Base-by-base conservation (phyloP, 331 rosid genomes). In the Saraca asoca region DNA sequence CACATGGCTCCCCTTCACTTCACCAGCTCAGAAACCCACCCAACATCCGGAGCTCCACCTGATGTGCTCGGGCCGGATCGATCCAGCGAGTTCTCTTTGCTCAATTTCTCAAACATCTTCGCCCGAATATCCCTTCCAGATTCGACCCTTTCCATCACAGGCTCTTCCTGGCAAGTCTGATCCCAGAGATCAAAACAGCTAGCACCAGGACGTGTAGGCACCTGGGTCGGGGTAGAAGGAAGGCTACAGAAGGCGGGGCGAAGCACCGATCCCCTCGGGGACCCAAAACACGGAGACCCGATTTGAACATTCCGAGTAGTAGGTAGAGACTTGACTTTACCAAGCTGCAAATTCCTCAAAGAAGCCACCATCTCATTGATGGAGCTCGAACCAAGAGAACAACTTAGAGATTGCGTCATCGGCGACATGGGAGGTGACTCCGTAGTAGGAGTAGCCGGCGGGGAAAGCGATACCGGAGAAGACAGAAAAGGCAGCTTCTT, bases 371-470 rank as follows among this genome's bases (percentile, higher is more conserved):
- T 71, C 64, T 87, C 95, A 10, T 59, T 73, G 2, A 87, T 62
- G 1, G 95, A 69, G 37, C 79, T 66, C 11, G 89, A 60, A 10
- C 85, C 91, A 18, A 81, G 64, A 7, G 90, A 82, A 6, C 91
- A 81, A 12, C 87, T 65, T 37, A 85, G 16, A 1, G 85, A 75
- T 15, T 69, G 71, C 3, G 80, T 33, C 88, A 85, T 62, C 33
- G 96, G 96, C 0, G 95, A 85, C 79, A 85, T 20, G 0, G 96
- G 98, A 2, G 97, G 95, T 0, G 98, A 89, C 0, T 79, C 89
- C 6, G 57, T 45, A 19, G 80, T 63, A 17, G 91, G 85, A 16
- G 80, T 77, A 0, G 66, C 45, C 9, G 96, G 88, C 3, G 93
- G 91, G 0, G 98, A 83, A 6, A 78, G 48, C 0, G 86, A 67